These are phyloP conservation scores for Camillea tinctor DNA, from an alignment of 2,329 filamentous ascomycete genomes.

Conservation along the genomic window DNA sequence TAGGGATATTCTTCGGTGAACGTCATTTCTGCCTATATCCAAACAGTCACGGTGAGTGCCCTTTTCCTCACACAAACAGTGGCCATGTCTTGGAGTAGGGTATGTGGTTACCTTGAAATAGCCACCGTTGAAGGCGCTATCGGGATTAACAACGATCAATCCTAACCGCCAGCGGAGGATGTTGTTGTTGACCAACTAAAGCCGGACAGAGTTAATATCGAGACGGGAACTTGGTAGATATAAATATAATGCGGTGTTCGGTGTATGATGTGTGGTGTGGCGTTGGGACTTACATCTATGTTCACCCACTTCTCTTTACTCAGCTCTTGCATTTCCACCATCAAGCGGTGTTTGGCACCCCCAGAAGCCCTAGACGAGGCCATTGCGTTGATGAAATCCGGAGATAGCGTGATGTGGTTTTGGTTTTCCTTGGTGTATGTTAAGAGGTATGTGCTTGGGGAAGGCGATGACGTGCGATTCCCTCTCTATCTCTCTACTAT, in stretches of 20 bases:
- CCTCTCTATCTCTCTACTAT: too few relatives aligned
- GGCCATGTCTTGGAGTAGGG: background rate
- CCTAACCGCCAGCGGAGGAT: slow-evolving; percentile 85
- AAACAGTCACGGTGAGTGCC: background rate
- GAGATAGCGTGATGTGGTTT: background rate
- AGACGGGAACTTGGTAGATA: background rate
- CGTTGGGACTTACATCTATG: slow-evolving; percentile 64
- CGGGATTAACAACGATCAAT: slow-evolving; percentile 88
- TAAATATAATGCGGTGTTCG: too few relatives aligned
- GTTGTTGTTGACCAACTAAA: slow-evolving; percentile 73
- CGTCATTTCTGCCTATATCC: slow-evolving; percentile 69
- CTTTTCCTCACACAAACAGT: slow-evolving; percentile 2
- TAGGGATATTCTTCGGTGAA: slow-evolving; percentile 91
- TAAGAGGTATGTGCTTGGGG: background rate
- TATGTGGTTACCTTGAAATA: slow-evolving; percentile 68
- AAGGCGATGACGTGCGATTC: background rate
- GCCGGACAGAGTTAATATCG: slow-evolving; percentile 12
- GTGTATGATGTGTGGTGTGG: background rate
- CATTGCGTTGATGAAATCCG: slow-evolving; percentile 19
- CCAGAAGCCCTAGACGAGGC: slow-evolving; percentile 26
- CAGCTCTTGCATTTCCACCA: slow-evolving; percentile 82
- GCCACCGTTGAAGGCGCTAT: slow-evolving; percentile 87
- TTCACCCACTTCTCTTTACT: slow-evolving; percentile 92
- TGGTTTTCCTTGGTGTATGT: background rate
- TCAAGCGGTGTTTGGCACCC: slow-evolving; percentile 74